Evolutionary conservation across 768 basidiomycete genomes (phyloP).

Genomic region (Xanthoconium stramineum): DNA sequence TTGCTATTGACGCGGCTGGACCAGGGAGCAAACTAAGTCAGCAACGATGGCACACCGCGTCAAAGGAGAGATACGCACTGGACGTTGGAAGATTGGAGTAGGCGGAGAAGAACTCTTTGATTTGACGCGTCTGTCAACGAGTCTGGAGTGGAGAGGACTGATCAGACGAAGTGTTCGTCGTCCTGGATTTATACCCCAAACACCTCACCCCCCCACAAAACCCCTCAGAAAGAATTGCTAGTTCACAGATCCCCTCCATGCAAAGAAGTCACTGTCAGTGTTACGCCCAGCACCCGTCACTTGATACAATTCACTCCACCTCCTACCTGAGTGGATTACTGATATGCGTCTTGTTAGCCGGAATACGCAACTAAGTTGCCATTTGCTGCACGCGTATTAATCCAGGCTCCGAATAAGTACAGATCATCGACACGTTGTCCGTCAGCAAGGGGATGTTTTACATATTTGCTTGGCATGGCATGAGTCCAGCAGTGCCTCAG

Average conservation of each 20-base stretch:
- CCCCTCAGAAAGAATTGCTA: background rate
- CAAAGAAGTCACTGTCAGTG: background rate
- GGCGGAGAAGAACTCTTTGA: background rate
- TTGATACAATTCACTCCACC: background rate
- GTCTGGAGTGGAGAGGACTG: background rate
- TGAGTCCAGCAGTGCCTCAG: background rate
- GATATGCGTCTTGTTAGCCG: background rate
- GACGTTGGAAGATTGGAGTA: background rate
- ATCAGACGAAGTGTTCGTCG: background rate
- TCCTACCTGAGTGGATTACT: background rate
- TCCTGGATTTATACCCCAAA: slow-evolving; percentile 16
- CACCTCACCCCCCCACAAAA: background rate
- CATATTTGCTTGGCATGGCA: background rate
- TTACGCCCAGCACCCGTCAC: too few relatives aligned
- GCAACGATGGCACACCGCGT: background rate
- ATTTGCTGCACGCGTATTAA: background rate
- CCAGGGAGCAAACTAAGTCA: background rate
- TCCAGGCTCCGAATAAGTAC: background rate
- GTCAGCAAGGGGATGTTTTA: background rate
- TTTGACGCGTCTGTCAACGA: background rate
- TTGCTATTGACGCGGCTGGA: background rate
- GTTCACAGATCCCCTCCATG: background rate
- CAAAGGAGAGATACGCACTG: slow-evolving; percentile 3
- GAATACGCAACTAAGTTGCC: background rate
- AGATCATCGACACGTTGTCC: slow-evolving; percentile 11